Percentiles rank a stretch among this genome's conserved stretches.
phyloP scores from a whole-genome alignment of 176 grass and related monocot species.

The Elaeis guineensis region DNA sequence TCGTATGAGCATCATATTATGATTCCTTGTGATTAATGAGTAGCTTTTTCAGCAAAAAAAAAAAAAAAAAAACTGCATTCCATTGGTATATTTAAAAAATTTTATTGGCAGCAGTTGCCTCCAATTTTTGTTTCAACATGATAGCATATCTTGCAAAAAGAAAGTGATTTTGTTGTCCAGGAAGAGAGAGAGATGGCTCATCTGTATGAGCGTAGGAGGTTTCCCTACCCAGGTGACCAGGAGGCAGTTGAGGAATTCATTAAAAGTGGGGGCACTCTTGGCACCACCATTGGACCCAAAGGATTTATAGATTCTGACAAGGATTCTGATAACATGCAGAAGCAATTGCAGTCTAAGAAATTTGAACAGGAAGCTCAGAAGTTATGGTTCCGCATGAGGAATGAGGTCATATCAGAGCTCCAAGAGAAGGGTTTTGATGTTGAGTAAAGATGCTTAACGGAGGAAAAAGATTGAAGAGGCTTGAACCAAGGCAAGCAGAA shows the following conservation, averaged over 20 bases:
- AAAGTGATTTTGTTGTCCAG: slow-evolving; percentile 13
- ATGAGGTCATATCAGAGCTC: slow-evolving; percentile 74
- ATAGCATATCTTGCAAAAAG: too few relatives aligned
- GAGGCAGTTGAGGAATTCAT: slow-evolving; percentile 83
- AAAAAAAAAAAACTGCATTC: too few relatives aligned
- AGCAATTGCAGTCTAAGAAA: slow-evolving; percentile 68
- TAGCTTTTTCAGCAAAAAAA: too few relatives aligned
- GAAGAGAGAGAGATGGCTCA: slow-evolving; percentile 93
- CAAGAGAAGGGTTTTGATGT: slow-evolving; percentile 80
- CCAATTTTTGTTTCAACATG: too few relatives aligned
- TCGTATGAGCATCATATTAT: too few relatives aligned
- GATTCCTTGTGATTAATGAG: too few relatives aligned
- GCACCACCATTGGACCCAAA: slow-evolving; percentile 72
- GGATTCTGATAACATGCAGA: slow-evolving; percentile 74
- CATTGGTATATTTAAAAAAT: too few relatives aligned
- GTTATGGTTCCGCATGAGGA: slow-evolving; percentile 78
- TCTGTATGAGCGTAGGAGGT: slow-evolving; percentile 63
- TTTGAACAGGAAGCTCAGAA: slow-evolving; percentile 79
- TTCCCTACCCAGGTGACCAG: slow-evolving; percentile 72
- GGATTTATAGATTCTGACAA: slow-evolving; percentile 63
- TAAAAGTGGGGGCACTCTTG: slow-evolving; percentile 56
- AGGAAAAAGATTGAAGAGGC: too few relatives aligned
- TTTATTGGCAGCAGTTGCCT: too few relatives aligned
- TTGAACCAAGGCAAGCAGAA: too few relatives aligned
- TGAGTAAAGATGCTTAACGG: slow-evolving; percentile 28